Conservation (phyloP, 208 protist species). For the Leishmania tarentolae region DNA sequence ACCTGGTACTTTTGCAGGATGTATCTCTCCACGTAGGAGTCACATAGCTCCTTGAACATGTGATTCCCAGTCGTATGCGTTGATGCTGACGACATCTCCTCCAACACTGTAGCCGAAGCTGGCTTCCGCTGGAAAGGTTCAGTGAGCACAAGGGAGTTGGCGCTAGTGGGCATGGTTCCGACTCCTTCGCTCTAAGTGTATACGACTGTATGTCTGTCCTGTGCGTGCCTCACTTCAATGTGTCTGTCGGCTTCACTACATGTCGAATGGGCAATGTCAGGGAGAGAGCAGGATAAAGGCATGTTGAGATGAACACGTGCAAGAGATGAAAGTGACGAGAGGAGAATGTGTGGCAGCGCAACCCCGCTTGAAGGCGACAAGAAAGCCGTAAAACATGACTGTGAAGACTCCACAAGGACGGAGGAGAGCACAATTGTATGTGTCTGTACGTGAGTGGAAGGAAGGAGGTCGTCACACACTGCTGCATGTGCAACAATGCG, state of each 20-base stretch:
- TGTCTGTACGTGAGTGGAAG: not conserved
- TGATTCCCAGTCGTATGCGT: not conserved
- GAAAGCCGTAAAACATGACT: not conserved
- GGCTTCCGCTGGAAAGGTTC: not conserved
- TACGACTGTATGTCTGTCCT: not conserved
- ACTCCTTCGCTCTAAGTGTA: not conserved
- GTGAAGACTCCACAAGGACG: not conserved
- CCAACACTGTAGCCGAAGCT: not conserved
- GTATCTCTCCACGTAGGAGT: slow-evolving; percentile 27
- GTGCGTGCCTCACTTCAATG: not conserved
- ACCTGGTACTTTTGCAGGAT: not conserved
- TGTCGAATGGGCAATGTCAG: not conserved
- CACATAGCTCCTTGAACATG: slow-evolving; percentile 15
- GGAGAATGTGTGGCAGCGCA: not conserved
- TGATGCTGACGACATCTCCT: not conserved
- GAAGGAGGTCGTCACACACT: not conserved
- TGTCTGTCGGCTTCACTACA: not conserved
- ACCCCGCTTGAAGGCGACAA: not conserved
- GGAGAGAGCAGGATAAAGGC: not conserved
- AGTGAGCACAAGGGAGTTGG: not conserved
- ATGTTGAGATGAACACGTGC: not conserved
- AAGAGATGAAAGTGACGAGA: not conserved
- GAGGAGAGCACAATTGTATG: not conserved
- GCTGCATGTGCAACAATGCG: not conserved
- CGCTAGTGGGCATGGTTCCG: not conserved